phyloP scores from a whole-genome alignment of 2,329 filamentous ascomycete genomes.

The Colletotrichum tropicale region DNA sequence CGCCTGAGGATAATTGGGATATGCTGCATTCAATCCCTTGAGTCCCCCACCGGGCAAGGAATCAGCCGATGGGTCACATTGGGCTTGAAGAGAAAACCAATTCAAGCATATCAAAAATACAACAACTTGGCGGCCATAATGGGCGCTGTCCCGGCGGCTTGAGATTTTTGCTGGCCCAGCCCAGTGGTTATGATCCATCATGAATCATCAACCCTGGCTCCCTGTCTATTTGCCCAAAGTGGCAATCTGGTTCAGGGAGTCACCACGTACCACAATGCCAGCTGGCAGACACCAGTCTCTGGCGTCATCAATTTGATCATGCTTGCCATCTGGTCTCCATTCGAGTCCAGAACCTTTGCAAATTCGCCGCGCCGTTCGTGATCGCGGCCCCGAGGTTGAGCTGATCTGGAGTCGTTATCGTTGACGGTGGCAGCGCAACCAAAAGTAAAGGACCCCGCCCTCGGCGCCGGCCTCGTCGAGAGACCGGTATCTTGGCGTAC shows the following conservation, averaged over 20 bases:
- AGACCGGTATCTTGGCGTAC: neutral
- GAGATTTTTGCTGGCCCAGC: neutral
- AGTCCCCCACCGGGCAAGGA: neutral
- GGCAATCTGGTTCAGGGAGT: conserved; percentile 1
- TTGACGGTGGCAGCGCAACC: neutral
- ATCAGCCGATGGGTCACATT: neutral
- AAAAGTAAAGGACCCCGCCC: neutral
- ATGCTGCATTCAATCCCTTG: neutral
- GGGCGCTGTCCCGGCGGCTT: neutral
- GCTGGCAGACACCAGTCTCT: neutral
- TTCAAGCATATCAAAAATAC: neutral
- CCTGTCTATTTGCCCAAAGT: conserved; percentile 2
- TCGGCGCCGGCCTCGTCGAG: conserved; percentile 9
- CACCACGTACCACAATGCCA: neutral
- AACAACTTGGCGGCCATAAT: neutral
- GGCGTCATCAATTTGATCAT: conserved; percentile 13
- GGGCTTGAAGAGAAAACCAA: neutral
- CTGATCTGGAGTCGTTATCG: neutral
- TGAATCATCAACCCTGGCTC: conserved; percentile 18
- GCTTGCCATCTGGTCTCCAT: neutral
- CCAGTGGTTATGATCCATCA: neutral
- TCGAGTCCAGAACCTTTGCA: neutral
- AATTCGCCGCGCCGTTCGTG: neutral
- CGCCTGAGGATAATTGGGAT: neutral
- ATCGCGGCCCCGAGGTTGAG: neutral